Evolutionary conservation across 176 grass and related monocot species (phyloP).

Genomic region (Ampelocalamus luodianensis): DNA sequence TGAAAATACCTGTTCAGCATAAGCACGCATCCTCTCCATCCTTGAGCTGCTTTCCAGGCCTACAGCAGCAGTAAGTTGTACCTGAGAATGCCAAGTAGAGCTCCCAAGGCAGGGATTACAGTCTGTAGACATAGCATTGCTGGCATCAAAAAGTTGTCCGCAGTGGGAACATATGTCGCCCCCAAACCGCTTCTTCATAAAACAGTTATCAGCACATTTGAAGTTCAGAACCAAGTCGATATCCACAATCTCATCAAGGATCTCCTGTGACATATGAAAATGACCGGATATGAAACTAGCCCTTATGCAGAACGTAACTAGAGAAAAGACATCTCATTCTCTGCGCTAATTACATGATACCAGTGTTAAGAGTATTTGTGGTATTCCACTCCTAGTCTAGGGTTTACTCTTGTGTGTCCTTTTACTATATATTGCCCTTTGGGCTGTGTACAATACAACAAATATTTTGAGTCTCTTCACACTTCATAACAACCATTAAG

Average conservation of each 20-base stretch:
- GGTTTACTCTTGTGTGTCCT: no score
- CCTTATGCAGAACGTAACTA: background rate
- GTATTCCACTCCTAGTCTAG: no score
- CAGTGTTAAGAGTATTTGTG: background rate
- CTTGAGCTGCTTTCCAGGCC: conserved; percentile 56
- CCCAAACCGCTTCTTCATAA: conserved; percentile 71
- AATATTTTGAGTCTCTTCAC: no score
- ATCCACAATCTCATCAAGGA: conserved; percentile 89
- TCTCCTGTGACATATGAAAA: conserved; percentile 63
- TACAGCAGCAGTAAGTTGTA: conserved; percentile 47
- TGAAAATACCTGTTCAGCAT: conserved; percentile 74
- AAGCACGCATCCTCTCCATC: conserved; percentile 68
- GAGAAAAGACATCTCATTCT: background rate
- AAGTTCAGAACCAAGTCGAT: conserved; percentile 95
- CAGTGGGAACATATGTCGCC: conserved; percentile 75
- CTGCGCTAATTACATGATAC: background rate
- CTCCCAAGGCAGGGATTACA: conserved; percentile 57
- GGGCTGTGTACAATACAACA: no score
- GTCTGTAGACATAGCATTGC: conserved; percentile 47
- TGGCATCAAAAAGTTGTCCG: conserved; percentile 67
- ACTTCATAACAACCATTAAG: background rate
- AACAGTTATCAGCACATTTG: conserved; percentile 77
- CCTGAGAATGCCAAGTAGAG: conserved; percentile 48
- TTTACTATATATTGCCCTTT: no score
- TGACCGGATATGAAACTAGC: conserved; percentile 12